phyloP scores from a whole-genome alignment of 768 basidiomycete genomes.

The Hericium coralloides region DNA sequence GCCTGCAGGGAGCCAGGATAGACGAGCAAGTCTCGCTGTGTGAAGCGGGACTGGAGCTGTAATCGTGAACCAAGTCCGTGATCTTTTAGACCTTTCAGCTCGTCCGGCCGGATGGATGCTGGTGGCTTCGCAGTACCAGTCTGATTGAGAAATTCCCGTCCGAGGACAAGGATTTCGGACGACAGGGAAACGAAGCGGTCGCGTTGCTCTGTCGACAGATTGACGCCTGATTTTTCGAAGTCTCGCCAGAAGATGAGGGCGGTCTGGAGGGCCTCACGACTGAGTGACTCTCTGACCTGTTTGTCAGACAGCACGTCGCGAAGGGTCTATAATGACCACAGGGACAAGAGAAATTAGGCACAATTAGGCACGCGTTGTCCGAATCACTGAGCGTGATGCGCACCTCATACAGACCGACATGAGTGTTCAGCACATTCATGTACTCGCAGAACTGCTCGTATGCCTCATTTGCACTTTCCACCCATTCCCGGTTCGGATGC shows the following conservation, averaged over 20 bases:
- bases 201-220: constrained; percentile 71
- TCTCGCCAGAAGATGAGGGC: constrained; percentile 93
- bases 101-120: constrained; percentile 55
- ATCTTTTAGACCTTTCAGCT: constrained; percentile 67
- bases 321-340: constrained; percentile 43
- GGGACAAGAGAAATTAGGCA: not conserved
- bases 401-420: constrained; percentile 85
- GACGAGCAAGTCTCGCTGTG: constrained; percentile 65
- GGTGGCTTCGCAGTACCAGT: constrained; percentile 56
- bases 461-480: constrained; percentile 72
- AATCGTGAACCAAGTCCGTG: constrained; percentile 67
- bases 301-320: constrained; percentile 62
- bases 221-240: constrained; percentile 95
- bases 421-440: constrained; percentile 96
- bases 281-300: constrained; percentile 54
- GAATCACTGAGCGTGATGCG: constrained; percentile 22
- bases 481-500: constrained; percentile 83
- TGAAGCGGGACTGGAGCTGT: constrained; percentile 68
- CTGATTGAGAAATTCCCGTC: constrained; percentile 76
- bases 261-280: constrained; percentile 72
- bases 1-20: constrained; percentile 87
- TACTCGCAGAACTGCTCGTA: constrained; percentile 92
- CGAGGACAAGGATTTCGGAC: constrained; percentile 80
- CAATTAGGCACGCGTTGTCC: too few relatives aligned
- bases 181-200: constrained; percentile 82